A percentile compares a stretch with the other conserved stretches of the same genome.
phyloP scores from a whole-genome alignment of 2,329 filamentous ascomycete genomes.

The Xylaria hypoxylon region DNA sequence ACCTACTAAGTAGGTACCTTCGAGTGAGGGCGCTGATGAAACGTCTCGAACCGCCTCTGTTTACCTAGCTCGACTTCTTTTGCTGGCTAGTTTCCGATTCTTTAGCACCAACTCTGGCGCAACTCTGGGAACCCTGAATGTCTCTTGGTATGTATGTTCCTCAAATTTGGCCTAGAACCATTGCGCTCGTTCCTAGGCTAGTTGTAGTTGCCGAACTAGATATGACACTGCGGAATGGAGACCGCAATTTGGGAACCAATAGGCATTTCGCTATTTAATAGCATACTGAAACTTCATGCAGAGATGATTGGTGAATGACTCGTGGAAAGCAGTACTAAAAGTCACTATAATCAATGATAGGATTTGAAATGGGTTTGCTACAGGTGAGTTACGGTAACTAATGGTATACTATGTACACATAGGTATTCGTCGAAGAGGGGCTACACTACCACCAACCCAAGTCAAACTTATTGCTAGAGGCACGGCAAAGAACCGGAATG shows the following conservation, averaged over 20 bases:
- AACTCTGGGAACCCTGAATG: conserved; percentile 11
- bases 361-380: conserved; percentile 2
- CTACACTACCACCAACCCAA: conserved; percentile 4
- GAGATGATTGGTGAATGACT: conserved; percentile 11
- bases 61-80: conserved; percentile 21
- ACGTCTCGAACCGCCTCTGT: conserved; percentile 12
- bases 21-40: conserved; percentile 1
- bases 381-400: not conserved
- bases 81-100: conserved; percentile 22
- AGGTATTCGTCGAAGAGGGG: conserved; percentile 14
- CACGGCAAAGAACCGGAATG: conserved; percentile 38
- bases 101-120: conserved; percentile 16
- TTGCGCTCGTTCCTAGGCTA: conserved; percentile 1
- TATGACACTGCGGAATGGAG: conserved; percentile 7
- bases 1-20: not conserved
- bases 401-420: not conserved
- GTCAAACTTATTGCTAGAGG: conserved; percentile 1
- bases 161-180: not conserved
- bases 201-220: conserved; percentile 15
- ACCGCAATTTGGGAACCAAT: conserved; percentile 1
- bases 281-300: not conserved
- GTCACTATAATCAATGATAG: conserved; percentile 1
- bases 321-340: not conserved
- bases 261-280: not conserved
- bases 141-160: not conserved